phyloP scores from a whole-genome alignment of 2,329 filamentous ascomycete genomes.

The Alternaria consortialis region DNA sequence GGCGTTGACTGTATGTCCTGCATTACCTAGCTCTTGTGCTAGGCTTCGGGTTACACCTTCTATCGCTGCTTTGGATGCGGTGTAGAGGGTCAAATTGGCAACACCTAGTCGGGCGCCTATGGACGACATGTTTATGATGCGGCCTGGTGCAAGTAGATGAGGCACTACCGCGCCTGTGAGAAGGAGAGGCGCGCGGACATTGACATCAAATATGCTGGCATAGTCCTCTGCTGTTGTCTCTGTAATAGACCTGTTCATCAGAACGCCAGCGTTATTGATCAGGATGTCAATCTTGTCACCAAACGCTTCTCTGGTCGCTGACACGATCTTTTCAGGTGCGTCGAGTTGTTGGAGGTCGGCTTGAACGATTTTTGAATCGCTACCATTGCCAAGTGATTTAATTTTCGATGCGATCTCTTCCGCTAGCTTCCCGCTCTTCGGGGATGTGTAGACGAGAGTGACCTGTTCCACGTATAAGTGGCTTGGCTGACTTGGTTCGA shows the following conservation, averaged over 20 bases:
- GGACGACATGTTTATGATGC: conserved; percentile 69
- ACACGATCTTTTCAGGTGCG: conserved; percentile 50
- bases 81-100: conserved; percentile 60
- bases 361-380: conserved; percentile 50
- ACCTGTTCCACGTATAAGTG: conserved; percentile 43
- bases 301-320: conserved; percentile 48
- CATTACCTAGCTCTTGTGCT: conserved; percentile 65
- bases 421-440: conserved; percentile 47
- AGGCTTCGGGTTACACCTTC: conserved; percentile 68
- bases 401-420: conserved; percentile 50
- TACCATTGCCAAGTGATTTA: conserved; percentile 45
- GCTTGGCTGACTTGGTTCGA: background rate
- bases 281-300: conserved; percentile 55
- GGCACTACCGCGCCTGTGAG: conserved; percentile 64
- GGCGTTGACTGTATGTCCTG: conserved; percentile 68
- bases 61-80: conserved; percentile 66
- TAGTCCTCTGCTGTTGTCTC: conserved; percentile 60
- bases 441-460: conserved; percentile 55
- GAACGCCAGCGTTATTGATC: conserved; percentile 54
- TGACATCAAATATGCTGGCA: conserved; percentile 64
- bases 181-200: conserved; percentile 64
- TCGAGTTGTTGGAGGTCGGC: conserved; percentile 51
- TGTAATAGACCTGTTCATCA: conserved; percentile 36
- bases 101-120: conserved; percentile 62
- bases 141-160: conserved; percentile 57